A percentile compares a stretch with the other conserved stretches of the same genome.
phyloP scores from a whole-genome alignment of 148 eudicot species.

The Camellia japonica region DNA sequence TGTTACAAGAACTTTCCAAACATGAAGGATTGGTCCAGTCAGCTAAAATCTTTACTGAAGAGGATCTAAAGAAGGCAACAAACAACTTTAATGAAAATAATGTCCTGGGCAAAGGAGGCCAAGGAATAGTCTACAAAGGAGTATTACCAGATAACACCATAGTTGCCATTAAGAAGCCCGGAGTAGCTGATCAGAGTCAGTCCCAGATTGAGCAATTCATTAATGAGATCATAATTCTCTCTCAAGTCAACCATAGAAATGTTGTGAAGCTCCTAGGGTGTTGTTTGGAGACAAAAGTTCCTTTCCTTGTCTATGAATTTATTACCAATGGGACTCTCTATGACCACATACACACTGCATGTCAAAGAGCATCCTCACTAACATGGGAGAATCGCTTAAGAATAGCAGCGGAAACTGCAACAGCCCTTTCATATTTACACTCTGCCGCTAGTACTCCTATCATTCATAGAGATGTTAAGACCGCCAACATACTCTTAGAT shows the following conservation, averaged over 20 bases:
- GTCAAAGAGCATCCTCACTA: background rate
- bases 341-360: background rate
- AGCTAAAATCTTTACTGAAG: background rate
- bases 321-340: background rate
- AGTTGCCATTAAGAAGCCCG: conserved; percentile 4
- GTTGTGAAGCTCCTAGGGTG: background rate
- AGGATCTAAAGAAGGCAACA: background rate
- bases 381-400: background rate
- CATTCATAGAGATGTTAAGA: background rate
- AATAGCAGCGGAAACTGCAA: background rate
- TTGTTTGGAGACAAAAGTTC: background rate
- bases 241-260: background rate
- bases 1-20: background rate
- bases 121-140: background rate
- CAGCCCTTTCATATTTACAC: background rate
- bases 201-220: background rate
- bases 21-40: background rate
- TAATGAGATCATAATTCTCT: background rate
- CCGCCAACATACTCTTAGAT: background rate
- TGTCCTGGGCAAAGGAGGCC: background rate
- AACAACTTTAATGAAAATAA: background rate
- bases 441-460: background rate
- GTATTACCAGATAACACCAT: background rate
- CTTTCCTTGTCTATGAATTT: background rate
- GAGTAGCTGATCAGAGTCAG: background rate